Evolutionary conservation across 768 basidiomycete genomes (phyloP).

Genomic region (Leucocoprinus sp.): DNA sequence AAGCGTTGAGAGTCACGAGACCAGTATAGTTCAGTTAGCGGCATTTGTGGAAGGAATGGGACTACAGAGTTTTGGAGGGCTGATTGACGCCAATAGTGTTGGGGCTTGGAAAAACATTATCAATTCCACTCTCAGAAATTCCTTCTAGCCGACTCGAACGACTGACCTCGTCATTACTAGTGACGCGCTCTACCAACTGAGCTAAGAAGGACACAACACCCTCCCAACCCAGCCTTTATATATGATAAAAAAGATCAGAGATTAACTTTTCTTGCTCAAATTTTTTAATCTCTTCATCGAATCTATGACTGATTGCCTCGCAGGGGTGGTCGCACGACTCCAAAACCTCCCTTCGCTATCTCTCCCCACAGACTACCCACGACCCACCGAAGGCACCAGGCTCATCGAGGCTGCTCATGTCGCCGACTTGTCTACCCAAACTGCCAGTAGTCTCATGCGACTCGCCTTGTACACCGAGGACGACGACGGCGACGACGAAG

Average conservation of each 20-base stretch:
- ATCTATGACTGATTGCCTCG: conserved; percentile 40
- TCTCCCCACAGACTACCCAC: conserved; percentile 92
- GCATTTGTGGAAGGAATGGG: too few relatives aligned
- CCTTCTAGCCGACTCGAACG: conserved; percentile 31
- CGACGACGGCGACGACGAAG: conserved; percentile 43
- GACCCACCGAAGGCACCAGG: conserved; percentile 63
- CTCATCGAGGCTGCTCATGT: conserved; percentile 80
- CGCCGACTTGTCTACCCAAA: conserved; percentile 63
- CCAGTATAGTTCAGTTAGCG: too few relatives aligned
- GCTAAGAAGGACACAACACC: conserved; percentile 49
- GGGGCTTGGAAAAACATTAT: too few relatives aligned
- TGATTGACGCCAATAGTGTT: too few relatives aligned
- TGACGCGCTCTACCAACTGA: conserved; percentile 54
- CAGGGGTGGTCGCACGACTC: conserved; percentile 55
- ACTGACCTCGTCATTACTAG: conserved; percentile 40
- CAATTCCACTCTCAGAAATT: too few relatives aligned
- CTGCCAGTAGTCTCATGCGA: conserved; percentile 73
- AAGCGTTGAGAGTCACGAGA: too few relatives aligned
- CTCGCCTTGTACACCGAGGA: conserved; percentile 68
- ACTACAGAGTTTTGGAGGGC: too few relatives aligned
- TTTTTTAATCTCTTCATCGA: conserved; percentile 6
- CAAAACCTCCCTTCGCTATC: conserved; percentile 84
- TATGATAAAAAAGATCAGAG: too few relatives aligned
- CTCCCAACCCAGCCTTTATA: too few relatives aligned
- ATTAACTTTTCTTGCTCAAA: too few relatives aligned